These are phyloP conservation scores for Dipteronia sinensis DNA, from an alignment of 345 rosid genomes.

Conservation along the genomic window DNA sequence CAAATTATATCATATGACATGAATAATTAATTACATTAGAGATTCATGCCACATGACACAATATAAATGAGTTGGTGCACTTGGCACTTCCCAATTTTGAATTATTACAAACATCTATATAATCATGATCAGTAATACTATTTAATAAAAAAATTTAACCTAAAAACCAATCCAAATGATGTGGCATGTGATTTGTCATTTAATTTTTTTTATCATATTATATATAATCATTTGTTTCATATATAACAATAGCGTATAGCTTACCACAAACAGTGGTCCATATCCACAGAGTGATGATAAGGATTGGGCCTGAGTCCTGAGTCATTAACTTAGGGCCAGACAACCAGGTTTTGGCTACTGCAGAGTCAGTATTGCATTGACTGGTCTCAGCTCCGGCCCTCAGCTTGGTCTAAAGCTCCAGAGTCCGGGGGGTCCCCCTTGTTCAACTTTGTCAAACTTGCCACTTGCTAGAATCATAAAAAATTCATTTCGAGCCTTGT, in stretches of 20 bases:
- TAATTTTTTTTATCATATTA: no score
- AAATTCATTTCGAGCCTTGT: not conserved
- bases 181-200: no score
- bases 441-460: constrained; percentile 13
- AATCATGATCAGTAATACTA: no score
- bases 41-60: no score
- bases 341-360: not conserved
- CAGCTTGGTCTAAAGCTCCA: not conserved
- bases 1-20: no score
- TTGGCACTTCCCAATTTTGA: no score
- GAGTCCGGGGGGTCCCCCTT: not conserved
- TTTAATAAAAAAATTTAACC: no score
- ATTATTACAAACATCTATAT: not conserved
- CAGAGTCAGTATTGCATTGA: not conserved
- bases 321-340: not conserved
- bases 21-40: no score
- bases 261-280: not conserved
- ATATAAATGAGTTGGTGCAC: no score
- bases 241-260: no score
- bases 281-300: not conserved
- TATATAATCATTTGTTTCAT: not conserved
- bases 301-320: not conserved
- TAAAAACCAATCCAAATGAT: no score
- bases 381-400: not conserved
- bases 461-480: not conserved